These are phyloP conservation scores for Aureobasidium sp. DNA, from an alignment of 2,329 filamentous ascomycete species.

Conservation along the genomic window DNA sequence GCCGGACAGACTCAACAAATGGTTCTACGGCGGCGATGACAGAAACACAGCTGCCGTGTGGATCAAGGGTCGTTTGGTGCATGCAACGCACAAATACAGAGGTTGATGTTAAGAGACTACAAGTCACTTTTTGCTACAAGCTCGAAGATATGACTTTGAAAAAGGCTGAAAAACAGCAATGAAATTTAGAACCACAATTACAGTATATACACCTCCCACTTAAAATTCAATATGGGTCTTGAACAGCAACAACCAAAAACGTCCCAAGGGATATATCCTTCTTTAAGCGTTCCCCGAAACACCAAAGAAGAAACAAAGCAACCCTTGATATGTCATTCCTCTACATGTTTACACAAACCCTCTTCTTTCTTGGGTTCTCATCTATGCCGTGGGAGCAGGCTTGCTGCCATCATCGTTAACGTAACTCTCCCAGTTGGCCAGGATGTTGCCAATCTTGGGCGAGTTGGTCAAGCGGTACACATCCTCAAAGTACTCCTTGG, in stretches of 20 bases:
- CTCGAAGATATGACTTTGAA: not conserved
- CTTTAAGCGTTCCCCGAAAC: constrained; percentile 9
- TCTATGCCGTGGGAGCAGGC: constrained; percentile 4
- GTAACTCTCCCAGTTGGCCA: constrained; percentile 64
- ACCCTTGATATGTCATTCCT: constrained; percentile 9
- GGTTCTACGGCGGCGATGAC: constrained; percentile 90
- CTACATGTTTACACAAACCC: constrained; percentile 5
- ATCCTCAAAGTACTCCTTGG: constrained; percentile 98
- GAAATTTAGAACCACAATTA: constrained; percentile 10
- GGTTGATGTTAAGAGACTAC: not conserved
- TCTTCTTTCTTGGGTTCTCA: not conserved
- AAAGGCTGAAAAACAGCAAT: not conserved
- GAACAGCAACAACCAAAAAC: constrained; percentile 9
- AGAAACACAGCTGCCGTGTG: constrained; percentile 82
- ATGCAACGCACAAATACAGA: constrained; percentile 34
- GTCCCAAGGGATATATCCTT: constrained; percentile 1
- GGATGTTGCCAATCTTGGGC: constrained; percentile 63
- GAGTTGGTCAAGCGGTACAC: constrained; percentile 89
- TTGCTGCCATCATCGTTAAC: constrained; percentile 27
- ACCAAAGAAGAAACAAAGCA: not conserved
- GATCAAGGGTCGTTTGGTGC: constrained; percentile 77
- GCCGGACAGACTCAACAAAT: constrained; percentile 82
- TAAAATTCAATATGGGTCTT: constrained; percentile 5
- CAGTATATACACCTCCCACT: constrained; percentile 6
- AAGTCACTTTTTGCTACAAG: not conserved